Base-by-base conservation (phyloP, 805 yeast species). In the Allodekkera sacchari region DNA sequence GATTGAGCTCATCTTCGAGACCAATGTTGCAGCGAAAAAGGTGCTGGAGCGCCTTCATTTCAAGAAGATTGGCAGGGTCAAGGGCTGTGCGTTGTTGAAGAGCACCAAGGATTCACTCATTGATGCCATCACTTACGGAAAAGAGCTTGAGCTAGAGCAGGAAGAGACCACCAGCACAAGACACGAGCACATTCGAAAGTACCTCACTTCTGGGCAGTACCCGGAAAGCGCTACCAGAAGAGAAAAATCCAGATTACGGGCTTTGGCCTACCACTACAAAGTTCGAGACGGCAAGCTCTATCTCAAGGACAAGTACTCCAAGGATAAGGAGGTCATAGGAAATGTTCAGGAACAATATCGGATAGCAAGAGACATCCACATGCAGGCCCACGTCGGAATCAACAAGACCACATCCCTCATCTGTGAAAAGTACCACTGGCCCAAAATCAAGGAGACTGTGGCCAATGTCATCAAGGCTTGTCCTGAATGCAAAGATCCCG, bases 351-450 rank as follows among this genome's bases (percentile, higher is more conserved):
- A 77, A 31, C 97, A 88, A 56, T 50, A 79, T 28, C 77, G 74
- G 40, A 76, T 89, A 19, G 83, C 88, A 21, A 66, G 74, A 7
- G 80, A 77, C 27, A 59, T 74, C 14, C 98, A 89, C 52, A 50
- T 67, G 40, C 31, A 43, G 24, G 71, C 68, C 27, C 98, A 89
- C 51, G 78, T 78, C 9, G 97, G 97, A 8, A 85, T 89, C 40
- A 89, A 89, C 58, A 83, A 79, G 48, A 78, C 94, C 2, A 87
- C 96, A 0, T 61, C 89, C 0, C 59, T 70, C 12, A 72, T 92
- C 12, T 72, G 88, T 2, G 92, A 82, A 39, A 71, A 72, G 43
- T 89, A 82, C 45, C 94, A 85, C 53, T 89, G 97, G 96, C 73
- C 85, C 2, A 71, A 94, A 31, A 82, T 89, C 41, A 88, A 92